Evolutionary conservation across 2,329 filamentous ascomycete genomes (phyloP).

Genomic region (Westerdykella sp.): DNA sequence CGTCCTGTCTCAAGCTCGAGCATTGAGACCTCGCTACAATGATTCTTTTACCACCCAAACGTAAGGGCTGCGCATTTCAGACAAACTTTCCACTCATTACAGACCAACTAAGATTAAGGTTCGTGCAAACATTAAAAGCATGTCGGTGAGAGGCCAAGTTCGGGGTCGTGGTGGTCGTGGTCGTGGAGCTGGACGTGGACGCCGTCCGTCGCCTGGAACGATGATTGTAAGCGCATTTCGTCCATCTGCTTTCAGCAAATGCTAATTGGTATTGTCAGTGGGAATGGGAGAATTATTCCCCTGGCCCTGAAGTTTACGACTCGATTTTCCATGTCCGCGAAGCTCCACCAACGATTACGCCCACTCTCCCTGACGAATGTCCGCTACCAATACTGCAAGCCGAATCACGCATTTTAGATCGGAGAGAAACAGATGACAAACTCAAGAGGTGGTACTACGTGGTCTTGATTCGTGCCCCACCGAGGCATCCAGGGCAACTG

Average conservation of each 20-base stretch:
- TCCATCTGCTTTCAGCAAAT: constrained; percentile 1
- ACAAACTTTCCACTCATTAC: too few relatives aligned
- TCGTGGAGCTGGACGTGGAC: constrained; percentile 7
- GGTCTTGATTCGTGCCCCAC: constrained; percentile 12
- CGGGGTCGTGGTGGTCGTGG: constrained; percentile 15
- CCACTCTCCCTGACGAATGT: constrained; percentile 15
- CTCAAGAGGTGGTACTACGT: constrained; percentile 21
- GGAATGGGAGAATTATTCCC: constrained; percentile 26
- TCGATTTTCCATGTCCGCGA: constrained; percentile 25
- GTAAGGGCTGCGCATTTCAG: too few relatives aligned
- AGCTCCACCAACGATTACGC: constrained; percentile 23
- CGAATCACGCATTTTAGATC: constrained; percentile 23
- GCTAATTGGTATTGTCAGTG: constrained; percentile 11
- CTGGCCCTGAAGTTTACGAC: constrained; percentile 23
- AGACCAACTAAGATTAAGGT: too few relatives aligned
- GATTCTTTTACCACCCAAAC: too few relatives aligned
- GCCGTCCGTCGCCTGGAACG: constrained; percentile 6
- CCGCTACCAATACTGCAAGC: constrained; percentile 20
- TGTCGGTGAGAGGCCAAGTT: constrained; percentile 20
- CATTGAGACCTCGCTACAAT: too few relatives aligned
- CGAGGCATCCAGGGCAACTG: neutral
- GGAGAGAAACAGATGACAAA: constrained; percentile 21
- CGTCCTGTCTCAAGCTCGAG: neutral
- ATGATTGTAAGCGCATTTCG: constrained; percentile 8
- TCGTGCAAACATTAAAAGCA: constrained; percentile 3